Percentiles rank a stretch among this genome's conserved stretches.
phyloP scores from a whole-genome alignment of 2,329 filamentous ascomycete genomes.

The Neonectria magnoliae region DNA sequence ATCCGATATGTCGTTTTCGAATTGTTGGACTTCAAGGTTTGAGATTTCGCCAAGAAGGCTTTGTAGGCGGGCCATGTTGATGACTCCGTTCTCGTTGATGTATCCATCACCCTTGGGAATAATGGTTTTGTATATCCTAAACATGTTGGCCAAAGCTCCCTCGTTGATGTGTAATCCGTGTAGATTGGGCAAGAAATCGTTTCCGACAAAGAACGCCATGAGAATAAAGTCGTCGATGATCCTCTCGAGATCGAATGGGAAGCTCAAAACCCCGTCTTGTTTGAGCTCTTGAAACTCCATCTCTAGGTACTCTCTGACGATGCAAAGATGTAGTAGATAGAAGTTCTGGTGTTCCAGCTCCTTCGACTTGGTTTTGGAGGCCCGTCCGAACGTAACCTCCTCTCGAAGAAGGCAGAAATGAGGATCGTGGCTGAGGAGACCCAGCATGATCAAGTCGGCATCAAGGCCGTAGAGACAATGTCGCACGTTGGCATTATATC shows the following conservation, averaged over 20 bases:
- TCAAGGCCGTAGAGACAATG: conserved; percentile 98
- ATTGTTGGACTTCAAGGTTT: conserved; percentile 90
- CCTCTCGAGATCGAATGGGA: conserved; percentile 91
- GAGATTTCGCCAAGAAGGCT: conserved; percentile 84
- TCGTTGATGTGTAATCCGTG: conserved; percentile 98
- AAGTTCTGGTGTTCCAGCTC: conserved; percentile 99
- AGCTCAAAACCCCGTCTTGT: conserved; percentile 73
- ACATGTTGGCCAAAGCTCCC: conserved; percentile 96
- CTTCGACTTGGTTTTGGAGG: conserved; percentile 88
- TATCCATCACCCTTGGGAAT: conserved; percentile 90
- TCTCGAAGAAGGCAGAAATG: conserved; percentile 98
- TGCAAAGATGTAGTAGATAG: conserved; percentile 95
- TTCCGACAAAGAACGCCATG: conserved; percentile 99
- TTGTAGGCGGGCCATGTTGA: conserved; percentile 84
- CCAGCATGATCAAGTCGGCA: conserved; percentile 98
- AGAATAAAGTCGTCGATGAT: conserved; percentile 99
- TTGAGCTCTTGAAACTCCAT: conserved; percentile 96
- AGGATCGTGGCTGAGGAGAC: conserved; percentile 94
- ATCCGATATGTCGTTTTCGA: conserved; percentile 89
- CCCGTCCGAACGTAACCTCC: conserved; percentile 95
- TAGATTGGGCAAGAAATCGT: conserved; percentile 97
- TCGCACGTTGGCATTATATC: conserved; percentile 91
- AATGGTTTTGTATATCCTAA: conserved; percentile 92
- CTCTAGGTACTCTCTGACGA: conserved; percentile 96
- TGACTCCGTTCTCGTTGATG: conserved; percentile 93